A percentile compares a stretch with the other conserved stretches of the same genome.
Conservation (phyloP, 2,329 filamentous ascomycete species). For the Alternaria arbusti region DNA sequence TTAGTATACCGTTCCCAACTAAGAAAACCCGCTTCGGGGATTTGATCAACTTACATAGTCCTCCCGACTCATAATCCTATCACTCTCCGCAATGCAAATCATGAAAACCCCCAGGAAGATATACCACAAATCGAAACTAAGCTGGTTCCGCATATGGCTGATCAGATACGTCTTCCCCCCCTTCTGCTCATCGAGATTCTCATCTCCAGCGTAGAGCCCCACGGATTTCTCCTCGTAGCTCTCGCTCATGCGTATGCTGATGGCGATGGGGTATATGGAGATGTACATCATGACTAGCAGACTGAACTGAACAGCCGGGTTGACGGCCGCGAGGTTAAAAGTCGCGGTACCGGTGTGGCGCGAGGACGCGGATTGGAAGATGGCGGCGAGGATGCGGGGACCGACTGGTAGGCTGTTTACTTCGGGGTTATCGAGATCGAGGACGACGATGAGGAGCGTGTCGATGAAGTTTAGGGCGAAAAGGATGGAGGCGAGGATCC, state of each 20-base stretch:
- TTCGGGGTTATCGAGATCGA: conserved; percentile 78
- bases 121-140: conserved; percentile 98
- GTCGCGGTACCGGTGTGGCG: conserved; percentile 89
- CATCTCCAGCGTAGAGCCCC: conserved; percentile 69
- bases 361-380: conserved; percentile 89
- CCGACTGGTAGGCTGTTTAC: conserved; percentile 73
- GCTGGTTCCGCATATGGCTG: conserved; percentile 86
- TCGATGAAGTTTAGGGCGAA: conserved; percentile 83
- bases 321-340: conserved; percentile 76
- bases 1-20: background rate
- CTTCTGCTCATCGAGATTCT: conserved; percentile 56
- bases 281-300: conserved; percentile 99
- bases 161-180: conserved; percentile 77
- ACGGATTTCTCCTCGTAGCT: conserved; percentile 92
- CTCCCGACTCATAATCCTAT: conserved; percentile 67
- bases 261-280: conserved; percentile 94
- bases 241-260: conserved; percentile 90
- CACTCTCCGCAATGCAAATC: conserved; percentile 85
- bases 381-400: conserved; percentile 79
- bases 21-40: background rate
- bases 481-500: conserved; percentile 92
- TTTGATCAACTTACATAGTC: conserved; percentile 46
- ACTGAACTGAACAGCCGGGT: conserved; percentile 90
- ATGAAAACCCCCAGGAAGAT: conserved; percentile 93
- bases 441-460: conserved; percentile 86